Percentiles rank a stretch among this genome's conserved stretches.
These are phyloP conservation scores for Solanum gracilifrons DNA, from an alignment of 257 asterid species.

Conservation along the genomic window DNA sequence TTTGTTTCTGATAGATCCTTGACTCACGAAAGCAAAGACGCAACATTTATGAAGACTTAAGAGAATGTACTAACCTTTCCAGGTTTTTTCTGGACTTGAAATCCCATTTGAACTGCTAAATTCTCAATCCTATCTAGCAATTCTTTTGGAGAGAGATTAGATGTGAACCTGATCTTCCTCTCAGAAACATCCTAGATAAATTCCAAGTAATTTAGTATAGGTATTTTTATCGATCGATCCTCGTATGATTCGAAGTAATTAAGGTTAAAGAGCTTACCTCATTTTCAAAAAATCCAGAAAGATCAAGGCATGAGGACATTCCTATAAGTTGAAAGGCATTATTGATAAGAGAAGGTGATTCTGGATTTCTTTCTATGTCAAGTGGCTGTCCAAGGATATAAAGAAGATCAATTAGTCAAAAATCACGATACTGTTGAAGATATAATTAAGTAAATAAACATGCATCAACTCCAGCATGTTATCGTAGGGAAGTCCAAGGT, in stretches of 20 bases:
- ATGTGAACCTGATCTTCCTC: constrained; percentile 85
- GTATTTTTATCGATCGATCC: neutral
- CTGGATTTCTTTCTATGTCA: constrained; percentile 45
- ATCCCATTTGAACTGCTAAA: constrained; percentile 58
- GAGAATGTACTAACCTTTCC: constrained; percentile 52
- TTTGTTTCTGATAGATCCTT: neutral
- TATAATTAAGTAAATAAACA: neutral
- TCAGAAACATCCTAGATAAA: constrained; percentile 70
- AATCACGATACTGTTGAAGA: neutral
- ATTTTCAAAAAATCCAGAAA: constrained; percentile 87
- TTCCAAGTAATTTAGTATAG: neutral
- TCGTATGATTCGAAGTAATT: neutral
- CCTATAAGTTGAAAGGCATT: constrained; percentile 88
- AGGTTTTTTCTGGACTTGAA: constrained; percentile 62
- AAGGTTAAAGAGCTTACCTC: constrained; percentile 31
- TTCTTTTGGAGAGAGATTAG: constrained; percentile 64
- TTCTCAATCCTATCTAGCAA: constrained; percentile 70
- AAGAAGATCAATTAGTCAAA: neutral
- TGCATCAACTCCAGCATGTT: neutral
- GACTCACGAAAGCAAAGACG: neutral
- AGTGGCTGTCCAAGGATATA: constrained; percentile 12
- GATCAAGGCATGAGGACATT: constrained; percentile 87
- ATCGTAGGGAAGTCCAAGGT: neutral
- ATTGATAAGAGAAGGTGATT: constrained; percentile 43
- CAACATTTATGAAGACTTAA: neutral